Base-by-base conservation (phyloP, 768 basidiomycete species). In the Leccinum sublutescens region DNA sequence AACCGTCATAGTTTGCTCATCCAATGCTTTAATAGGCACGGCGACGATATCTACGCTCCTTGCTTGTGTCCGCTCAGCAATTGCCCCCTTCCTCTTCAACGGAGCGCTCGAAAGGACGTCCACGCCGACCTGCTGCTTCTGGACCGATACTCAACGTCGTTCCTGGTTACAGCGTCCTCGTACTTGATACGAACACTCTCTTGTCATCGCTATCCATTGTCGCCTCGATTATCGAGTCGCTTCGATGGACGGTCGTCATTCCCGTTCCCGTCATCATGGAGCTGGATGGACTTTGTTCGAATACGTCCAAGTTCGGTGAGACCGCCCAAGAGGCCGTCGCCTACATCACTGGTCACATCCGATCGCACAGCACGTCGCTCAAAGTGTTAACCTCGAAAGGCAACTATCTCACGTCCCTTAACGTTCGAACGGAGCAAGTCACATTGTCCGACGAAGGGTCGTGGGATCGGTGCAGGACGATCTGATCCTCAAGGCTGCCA, bases 191-290 rank as follows among this genome's bases (percentile, higher is more conserved):
- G 51, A 98, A 98, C 76, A 91, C 97, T 57, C 79, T 99, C 0
- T 81, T 98, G 15, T 89, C 92, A 0, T 93, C 93, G 0, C 79
- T 98, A 4, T 72, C 85, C 0, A 78, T 89, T 63, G 80, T 99
- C 59, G 73, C 83, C 0, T 82, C 86, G 12, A 79, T 98, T 59
- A 79, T 98, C 54, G 92, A 96, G 71, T 86, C 85, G 60, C 74
- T 85, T 17, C 78, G 78, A 27, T 98, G 95, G 94, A 97, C 93
- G 0, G 80, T 96, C 50, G 79, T 99, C 58, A 78, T 99, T 0
- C 97, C 97, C 4, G 82, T 98, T 3, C 95, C 95, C 0, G 96
- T 97, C 61, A 83, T 98, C 69, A 98, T 95, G 81, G 97, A 99
- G 66, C 86, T 99, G 8, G 96, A 99, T 64, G 94, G 95, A n/a